Evolutionary conservation across 768 basidiomycete species (phyloP).

Genomic region (Boletus fagicola): DNA sequence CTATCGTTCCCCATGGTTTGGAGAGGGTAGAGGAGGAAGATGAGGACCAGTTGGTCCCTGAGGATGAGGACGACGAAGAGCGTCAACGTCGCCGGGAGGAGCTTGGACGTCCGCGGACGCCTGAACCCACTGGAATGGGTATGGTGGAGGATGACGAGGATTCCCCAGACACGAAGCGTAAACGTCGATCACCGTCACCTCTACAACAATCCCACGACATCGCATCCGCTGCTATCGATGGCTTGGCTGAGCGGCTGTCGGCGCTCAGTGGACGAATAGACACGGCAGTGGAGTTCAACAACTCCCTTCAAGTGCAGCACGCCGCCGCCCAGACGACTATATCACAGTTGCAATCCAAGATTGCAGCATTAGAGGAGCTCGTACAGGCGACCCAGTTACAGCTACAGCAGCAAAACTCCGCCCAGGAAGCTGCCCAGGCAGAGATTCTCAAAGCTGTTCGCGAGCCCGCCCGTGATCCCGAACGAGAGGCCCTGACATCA

Average conservation of each 20-base stretch:
- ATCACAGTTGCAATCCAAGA: constrained; percentile 63
- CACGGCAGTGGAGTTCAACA: constrained; percentile 70
- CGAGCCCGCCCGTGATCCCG: constrained; percentile 35
- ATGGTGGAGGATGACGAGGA: constrained; percentile 48
- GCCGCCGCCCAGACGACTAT: constrained; percentile 74
- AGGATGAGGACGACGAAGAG: constrained; percentile 48
- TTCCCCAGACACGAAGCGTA: constrained; percentile 21
- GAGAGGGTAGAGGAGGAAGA: constrained; percentile 77
- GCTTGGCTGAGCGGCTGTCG: constrained; percentile 61
- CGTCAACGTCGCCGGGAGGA: constrained; percentile 47
- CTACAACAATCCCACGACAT: constrained; percentile 21
- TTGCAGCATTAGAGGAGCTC: constrained; percentile 63
- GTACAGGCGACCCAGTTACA: constrained; percentile 50
- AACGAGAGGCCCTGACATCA: constrained; percentile 50
- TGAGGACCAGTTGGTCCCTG: constrained; percentile 49
- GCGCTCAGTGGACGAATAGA: constrained; percentile 69
- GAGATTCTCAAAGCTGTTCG: constrained; percentile 34
- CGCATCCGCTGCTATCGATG: constrained; percentile 43
- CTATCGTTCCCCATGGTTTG: constrained; percentile 65
- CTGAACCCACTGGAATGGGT: constrained; percentile 69
- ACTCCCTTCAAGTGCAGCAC: constrained; percentile 75
- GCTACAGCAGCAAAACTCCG: constrained; percentile 36
- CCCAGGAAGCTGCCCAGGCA: constrained; percentile 36
- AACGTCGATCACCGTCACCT: constrained; percentile 19
- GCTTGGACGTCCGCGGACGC: constrained; percentile 72